These are phyloP conservation scores for Thermoascus crustaceus DNA, from an alignment of 2,329 filamentous ascomycete genomes.

Conservation along the genomic window DNA sequence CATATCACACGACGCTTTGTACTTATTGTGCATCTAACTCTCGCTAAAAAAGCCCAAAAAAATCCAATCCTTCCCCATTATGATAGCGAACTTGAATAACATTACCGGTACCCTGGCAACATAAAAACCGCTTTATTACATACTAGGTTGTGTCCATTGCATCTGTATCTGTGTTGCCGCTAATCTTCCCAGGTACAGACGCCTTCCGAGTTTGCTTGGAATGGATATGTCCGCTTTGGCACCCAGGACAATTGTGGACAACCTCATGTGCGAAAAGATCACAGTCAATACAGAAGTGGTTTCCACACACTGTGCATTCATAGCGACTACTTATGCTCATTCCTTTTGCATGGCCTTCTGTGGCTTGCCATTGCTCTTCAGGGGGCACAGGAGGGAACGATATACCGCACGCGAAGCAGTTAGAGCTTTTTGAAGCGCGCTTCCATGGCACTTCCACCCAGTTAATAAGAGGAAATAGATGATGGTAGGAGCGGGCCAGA, in stretches of 20 bases:
- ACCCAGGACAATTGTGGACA: slow-evolving; percentile 92
- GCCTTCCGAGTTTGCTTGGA: not conserved
- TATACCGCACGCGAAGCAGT: slow-evolving; percentile 72
- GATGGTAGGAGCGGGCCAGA: slow-evolving; percentile 84
- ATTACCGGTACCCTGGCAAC: slow-evolving; percentile 6
- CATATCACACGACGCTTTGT: no score
- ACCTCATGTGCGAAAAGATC: slow-evolving; percentile 93
- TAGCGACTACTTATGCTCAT: slow-evolving; percentile 84
- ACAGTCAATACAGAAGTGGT: slow-evolving; percentile 97
- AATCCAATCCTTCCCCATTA: no score
- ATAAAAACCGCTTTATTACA: slow-evolving; percentile 1
- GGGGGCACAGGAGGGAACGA: slow-evolving; percentile 55
- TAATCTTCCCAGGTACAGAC: slow-evolving; percentile 3
- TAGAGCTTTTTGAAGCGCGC: slow-evolving; percentile 51
- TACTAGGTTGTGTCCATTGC: slow-evolving; percentile 25
- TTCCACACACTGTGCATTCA: slow-evolving; percentile 74
- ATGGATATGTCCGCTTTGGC: slow-evolving; percentile 44
- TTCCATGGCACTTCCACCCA: slow-evolving; percentile 87
- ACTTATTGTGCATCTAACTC: no score
- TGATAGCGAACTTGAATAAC: not conserved
- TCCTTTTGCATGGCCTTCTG: slow-evolving; percentile 45
- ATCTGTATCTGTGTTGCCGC: slow-evolving; percentile 20
- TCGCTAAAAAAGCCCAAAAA: no score
- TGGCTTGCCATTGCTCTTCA: slow-evolving; percentile 25
- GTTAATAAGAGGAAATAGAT: slow-evolving; percentile 80